A percentile compares a stretch with the other conserved stretches of the same genome.
phyloP scores from a whole-genome alignment of 228 moss, liverwort and hornwort genomes.

The Sphagnum fallax region DNA sequence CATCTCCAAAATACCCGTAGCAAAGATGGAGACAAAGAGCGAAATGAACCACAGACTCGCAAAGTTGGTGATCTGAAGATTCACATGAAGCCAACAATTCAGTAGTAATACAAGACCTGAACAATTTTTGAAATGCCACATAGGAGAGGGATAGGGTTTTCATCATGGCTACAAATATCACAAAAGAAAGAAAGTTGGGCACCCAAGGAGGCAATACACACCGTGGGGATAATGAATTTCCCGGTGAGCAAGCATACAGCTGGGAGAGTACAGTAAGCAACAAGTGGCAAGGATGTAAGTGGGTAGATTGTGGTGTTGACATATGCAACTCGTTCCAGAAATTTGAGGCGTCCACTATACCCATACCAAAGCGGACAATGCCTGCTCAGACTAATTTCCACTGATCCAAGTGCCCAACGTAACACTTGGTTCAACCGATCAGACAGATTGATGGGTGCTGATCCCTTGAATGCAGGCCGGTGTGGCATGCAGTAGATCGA shows the following conservation, averaged over 20 bases:
- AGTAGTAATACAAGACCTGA: no score
- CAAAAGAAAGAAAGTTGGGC: neutral
- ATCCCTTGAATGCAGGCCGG: conserved; percentile 74
- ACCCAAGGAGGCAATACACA: conserved; percentile 13
- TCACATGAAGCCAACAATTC: neutral
- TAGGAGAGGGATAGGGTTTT: no score
- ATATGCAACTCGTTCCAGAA: conserved; percentile 78
- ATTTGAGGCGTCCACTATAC: conserved; percentile 63
- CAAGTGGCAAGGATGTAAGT: conserved; percentile 71
- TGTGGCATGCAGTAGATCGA: conserved; percentile 87
- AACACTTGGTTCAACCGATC: conserved; percentile 90
- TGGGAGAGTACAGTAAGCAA: conserved; percentile 85
- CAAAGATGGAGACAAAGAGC: conserved; percentile 69
- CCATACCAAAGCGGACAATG: conserved; percentile 95
- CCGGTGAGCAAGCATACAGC: conserved; percentile 84
- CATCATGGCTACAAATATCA: no score
- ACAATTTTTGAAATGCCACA: no score
- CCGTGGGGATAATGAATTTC: conserved; percentile 85
- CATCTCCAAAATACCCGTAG: conserved; percentile 71
- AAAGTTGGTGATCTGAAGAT: conserved; percentile 67
- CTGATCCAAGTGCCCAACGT: conserved; percentile 84
- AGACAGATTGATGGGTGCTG: conserved; percentile 81
- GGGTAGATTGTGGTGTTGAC: conserved; percentile 87
- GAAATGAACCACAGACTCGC: conserved; percentile 76
- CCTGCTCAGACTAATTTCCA: conserved; percentile 82